Evolutionary conservation across 352 stramenopile genomes (phyloP), one percentile per base, ranked within the genome.

Genomic region (Phytophthora sp.): DNA sequence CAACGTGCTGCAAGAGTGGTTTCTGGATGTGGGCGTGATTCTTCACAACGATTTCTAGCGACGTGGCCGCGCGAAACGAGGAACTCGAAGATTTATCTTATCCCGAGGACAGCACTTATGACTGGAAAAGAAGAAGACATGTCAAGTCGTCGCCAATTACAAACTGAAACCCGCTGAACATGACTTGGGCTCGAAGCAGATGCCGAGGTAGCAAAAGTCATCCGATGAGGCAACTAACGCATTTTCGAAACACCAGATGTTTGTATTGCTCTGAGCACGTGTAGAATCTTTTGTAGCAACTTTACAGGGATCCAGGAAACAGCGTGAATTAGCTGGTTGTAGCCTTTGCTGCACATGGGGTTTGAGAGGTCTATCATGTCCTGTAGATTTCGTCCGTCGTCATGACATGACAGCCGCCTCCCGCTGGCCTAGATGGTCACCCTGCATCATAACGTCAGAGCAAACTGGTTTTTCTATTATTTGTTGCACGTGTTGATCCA

Each of bases 111-210:
- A 93, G 60, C 29, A 95, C 71, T 83, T 82, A 93, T 26, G 86
- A 76, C 71, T 95, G 79, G 72, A 95, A 95, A 47, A 93, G 76
- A 44, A 95, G 76, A 68, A 86, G 71, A 53, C 86, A 95, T 33
- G 80, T 81, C 15, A 69, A 66, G 41, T 86, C 63, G 33, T 74
- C 66, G n/a, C 80, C 79, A 26, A 90, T 83, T 24, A 82, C 82
- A 47, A 88, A 60, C 63, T 93, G 86, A 61, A 94, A 93, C 26
- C 84, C 84, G 57, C 91, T 84, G 60, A 93, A 95, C 86, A 95
- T 95, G 70, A 89, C 80, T n/a, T n/a, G n/a, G n/a, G n/a, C n/a
- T n/a, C n/a, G n/a, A n/a, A n/a, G 3, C 84, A 93, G 6, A 82
- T 83, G n/a, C 74, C 80, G 23, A 62, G 65, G 56, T 88, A 74